phyloP scores from a whole-genome alignment of 1,139 yeast species.

The Zygosaccharomyces pseudobailii region DNA sequence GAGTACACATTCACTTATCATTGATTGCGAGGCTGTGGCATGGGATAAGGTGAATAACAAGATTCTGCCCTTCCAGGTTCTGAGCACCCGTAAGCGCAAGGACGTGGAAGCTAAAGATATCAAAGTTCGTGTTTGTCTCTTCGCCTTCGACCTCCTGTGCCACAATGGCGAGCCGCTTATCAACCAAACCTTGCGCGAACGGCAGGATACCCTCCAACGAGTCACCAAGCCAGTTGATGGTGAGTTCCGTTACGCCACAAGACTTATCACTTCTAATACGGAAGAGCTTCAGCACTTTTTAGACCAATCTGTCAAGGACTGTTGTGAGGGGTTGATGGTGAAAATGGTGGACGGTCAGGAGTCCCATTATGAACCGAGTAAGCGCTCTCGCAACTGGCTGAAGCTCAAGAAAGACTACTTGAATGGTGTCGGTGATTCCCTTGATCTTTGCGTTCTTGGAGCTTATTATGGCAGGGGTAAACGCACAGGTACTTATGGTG shows the following conservation, averaged over 20 bases:
- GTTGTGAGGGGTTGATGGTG: conserved; percentile 97
- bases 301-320: conserved; percentile 82
- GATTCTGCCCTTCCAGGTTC: conserved; percentile 86
- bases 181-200: conserved; percentile 60
- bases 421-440: conserved; percentile 91
- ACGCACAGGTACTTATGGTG: conserved; percentile 93
- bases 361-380: conserved; percentile 87
- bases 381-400: conserved; percentile 92
- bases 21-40: conserved; percentile 99
- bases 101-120: conserved; percentile 85
- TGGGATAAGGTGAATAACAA: conserved; percentile 76
- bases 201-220: conserved; percentile 57
- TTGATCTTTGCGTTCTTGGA: conserved; percentile 90
- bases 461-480: conserved; percentile 94
- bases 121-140: conserved; percentile 84
- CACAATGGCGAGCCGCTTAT: conserved; percentile 68
- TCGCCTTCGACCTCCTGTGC: conserved; percentile 82
- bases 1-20: conserved; percentile 50
- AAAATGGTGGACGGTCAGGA: conserved; percentile 79
- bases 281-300: conserved; percentile 81
- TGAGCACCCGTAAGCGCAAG: conserved; percentile 90
- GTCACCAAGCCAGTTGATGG: conserved; percentile 64
- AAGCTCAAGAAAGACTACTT: conserved; percentile 91
- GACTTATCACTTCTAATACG: conserved; percentile 63
- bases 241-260: conserved; percentile 76